Evolutionary conservation across 768 basidiomycete species (phyloP).

Genomic region (Gloeophyllum trabeum): DNA sequence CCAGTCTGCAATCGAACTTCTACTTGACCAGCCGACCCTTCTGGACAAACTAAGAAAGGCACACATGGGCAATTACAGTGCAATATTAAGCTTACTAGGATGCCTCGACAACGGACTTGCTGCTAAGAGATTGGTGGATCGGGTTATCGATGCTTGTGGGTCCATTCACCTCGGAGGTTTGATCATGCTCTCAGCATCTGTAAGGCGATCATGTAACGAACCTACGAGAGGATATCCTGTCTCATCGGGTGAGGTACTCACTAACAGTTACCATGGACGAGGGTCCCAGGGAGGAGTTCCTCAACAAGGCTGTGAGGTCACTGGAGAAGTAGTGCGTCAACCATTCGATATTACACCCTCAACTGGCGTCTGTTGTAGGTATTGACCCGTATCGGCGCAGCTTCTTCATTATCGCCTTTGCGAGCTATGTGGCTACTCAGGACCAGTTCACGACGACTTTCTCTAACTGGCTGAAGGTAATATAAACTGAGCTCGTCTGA

Average conservation of each 20-base stretch:
- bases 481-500: too few species aligned
- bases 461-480: constrained; percentile 77
- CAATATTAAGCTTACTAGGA: constrained; percentile 87
- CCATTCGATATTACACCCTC: too few species aligned
- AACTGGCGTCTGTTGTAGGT: not conserved
- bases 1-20: constrained; percentile 73
- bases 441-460: constrained; percentile 58
- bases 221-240: constrained; percentile 80
- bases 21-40: constrained; percentile 69
- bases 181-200: not conserved
- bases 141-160: constrained; percentile 71
- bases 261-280: constrained; percentile 64
- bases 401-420: constrained; percentile 92
- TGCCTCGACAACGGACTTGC: constrained; percentile 79
- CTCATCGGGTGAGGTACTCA: constrained; percentile 77
- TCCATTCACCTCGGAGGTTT: not conserved
- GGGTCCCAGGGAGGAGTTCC: constrained; percentile 33
- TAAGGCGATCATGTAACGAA: constrained; percentile 88
- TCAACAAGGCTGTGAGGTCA: constrained; percentile 62
- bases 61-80: constrained; percentile 83
- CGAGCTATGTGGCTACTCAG: constrained; percentile 69
- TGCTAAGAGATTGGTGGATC: constrained; percentile 85
- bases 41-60: constrained; percentile 86
- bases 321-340: constrained; percentile 89
- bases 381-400: constrained; percentile 21